These are phyloP conservation scores for Ophiosphaerella korrae DNA, from an alignment of 2,329 filamentous ascomycete species.

Conservation along the genomic window DNA sequence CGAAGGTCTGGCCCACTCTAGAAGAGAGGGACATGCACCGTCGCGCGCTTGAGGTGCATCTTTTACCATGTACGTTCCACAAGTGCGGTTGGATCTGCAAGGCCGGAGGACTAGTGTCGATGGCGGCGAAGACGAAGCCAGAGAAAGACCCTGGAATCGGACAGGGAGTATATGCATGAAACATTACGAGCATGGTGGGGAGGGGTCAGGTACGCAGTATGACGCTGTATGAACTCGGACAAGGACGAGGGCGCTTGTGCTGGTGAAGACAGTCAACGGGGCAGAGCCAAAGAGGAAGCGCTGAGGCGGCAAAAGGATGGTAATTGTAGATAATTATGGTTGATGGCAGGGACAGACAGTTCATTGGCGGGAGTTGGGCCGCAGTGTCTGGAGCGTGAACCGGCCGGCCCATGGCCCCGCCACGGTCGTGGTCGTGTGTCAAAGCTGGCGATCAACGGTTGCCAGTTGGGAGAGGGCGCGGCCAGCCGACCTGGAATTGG, in stretches of 20 bases:
- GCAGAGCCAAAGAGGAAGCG: slow-evolving; percentile 19
- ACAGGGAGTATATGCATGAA: slow-evolving; percentile 4
- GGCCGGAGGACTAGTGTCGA: neutral
- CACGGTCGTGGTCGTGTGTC: neutral
- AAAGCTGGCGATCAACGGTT: slow-evolving; percentile 1
- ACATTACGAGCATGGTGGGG: neutral
- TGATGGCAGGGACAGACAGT: slow-evolving; percentile 19
- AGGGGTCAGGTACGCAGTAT: neutral
- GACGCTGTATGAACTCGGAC: slow-evolving; percentile 8
- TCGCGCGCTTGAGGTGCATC: neutral
- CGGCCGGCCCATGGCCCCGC: neutral
- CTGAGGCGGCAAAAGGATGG: slow-evolving; percentile 7
- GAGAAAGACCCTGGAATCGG: neutral
- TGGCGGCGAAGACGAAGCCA: neutral
- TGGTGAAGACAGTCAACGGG: neutral
- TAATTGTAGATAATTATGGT: slow-evolving; percentile 1
- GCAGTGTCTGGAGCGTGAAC: slow-evolving; percentile 2
- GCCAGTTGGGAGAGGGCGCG: neutral
- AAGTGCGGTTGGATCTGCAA: slow-evolving; percentile 2
- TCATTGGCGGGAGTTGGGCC: slow-evolving; percentile 5
- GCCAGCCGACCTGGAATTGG: neutral
- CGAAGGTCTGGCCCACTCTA: neutral
- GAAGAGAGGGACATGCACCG: neutral
- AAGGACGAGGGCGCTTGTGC: neutral
- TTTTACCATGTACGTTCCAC: neutral